These are phyloP conservation scores for Pythium sp. DNA, from an alignment of 352 stramenopile genomes.

Conservation along the genomic window DNA sequence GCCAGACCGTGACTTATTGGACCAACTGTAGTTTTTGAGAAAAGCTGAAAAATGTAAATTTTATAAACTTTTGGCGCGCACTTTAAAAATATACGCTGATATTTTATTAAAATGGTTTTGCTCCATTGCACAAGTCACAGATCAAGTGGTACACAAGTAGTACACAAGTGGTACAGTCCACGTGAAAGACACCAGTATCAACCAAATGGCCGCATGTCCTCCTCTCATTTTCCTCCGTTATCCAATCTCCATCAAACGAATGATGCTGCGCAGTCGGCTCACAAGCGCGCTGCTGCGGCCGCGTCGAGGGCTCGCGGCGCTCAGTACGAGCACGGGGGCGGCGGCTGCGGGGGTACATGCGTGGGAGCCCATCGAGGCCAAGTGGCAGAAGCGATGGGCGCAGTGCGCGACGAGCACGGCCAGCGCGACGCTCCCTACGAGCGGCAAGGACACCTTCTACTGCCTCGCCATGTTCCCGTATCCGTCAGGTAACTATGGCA, in stretches of 20 bases:
- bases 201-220: not conserved
- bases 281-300: constrained; percentile 14
- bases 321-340: constrained; percentile 6
- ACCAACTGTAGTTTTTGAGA: too few species aligned
- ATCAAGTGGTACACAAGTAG: too few species aligned
- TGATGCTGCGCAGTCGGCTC: constrained; percentile 17
- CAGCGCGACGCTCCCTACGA: constrained; percentile 2
- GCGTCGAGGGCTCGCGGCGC: constrained; percentile 23
- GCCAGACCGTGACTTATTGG: too few species aligned
- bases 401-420: constrained; percentile 18
- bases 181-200: too few species aligned
- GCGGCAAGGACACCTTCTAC: constrained; percentile 73
- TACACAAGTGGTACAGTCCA: too few species aligned
- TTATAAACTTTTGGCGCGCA: too few species aligned
- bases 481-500: constrained; percentile 79
- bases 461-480: constrained; percentile 99
- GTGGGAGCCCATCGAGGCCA: constrained; percentile 60
- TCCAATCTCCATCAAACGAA: not conserved
- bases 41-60: too few species aligned
- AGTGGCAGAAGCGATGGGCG: constrained; percentile 74
- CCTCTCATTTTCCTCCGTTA: constrained; percentile 9
- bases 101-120: too few species aligned
- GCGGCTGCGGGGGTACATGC: constrained; percentile 19
- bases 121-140: too few species aligned
- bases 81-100: too few species aligned